Base-by-base conservation (phyloP, 495 filamentous ascomycete species). In the Xanthoparmelia taractica region DNA sequence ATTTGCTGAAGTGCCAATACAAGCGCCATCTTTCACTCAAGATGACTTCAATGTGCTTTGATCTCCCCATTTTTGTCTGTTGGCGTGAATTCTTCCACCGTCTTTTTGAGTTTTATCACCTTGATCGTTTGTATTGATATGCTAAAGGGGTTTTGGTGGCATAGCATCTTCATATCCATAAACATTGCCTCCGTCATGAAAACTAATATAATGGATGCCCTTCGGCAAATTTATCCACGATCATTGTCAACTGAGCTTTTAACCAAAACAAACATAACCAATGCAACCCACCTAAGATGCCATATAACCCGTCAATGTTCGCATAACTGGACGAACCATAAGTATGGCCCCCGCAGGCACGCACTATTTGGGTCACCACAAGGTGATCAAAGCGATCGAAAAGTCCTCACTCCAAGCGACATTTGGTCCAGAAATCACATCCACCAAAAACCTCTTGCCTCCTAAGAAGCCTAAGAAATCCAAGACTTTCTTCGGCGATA, bases 301-400 rank as follows among this genome's bases (percentile, higher is more conserved):
- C 48, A 29, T 4, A 27, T 52, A 8, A 33, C 15, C n/a, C n/a
- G n/a, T n/a, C n/a, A n/a, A n/a, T n/a, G n/a, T n/a, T n/a, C n/a
- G n/a, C n/a, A n/a, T n/a, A n/a, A n/a, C n/a, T n/a, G 4, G 17
- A 20, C 15, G 33, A 27, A 33, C 0, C 20, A 33, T 17, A 2
- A 11, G 1, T 10, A 33, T 20, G 3, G 27, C 8, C 33, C 29
- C 50, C 0, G 18, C 7, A 17, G 27, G 0, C 10, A 54, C 17
- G 2, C 27, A 10, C 27, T 54, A 54, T 33, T 29, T 12, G 6
- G 50, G 33, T 33, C 18, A 59, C 13, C 27, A 43, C 23, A 25
- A n/a, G 18, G 31, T 47, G 7, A 33, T 41, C 31, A 59, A 25
- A 59, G 27, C 38, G 31, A 59, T 59, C 27, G 45, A 59, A 45